These are phyloP conservation scores for Phylloporus sp. DNA, from an alignment of 768 basidiomycete genomes.

Conservation along the genomic window DNA sequence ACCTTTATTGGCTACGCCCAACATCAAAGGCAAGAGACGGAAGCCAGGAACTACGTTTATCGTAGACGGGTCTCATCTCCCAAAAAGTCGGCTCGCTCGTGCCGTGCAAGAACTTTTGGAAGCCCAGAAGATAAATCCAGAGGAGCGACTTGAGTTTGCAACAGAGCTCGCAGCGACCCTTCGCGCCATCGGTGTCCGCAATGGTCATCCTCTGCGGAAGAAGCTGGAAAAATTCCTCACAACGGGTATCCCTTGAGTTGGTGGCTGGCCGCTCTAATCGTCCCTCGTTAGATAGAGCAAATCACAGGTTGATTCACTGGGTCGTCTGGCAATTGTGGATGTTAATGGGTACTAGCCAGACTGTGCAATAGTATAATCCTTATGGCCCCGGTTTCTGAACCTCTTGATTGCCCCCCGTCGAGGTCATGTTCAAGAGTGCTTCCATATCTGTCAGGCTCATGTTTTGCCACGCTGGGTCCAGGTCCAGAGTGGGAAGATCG, in stretches of 20 bases:
- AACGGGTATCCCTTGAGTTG: constrained; percentile 10
- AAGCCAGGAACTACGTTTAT: constrained; percentile 45
- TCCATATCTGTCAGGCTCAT: constrained; percentile 55
- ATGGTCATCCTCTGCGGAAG: constrained; percentile 66
- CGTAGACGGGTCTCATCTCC: constrained; percentile 37
- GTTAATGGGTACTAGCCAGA: background rate
- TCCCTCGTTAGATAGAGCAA: background rate
- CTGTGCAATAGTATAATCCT: background rate
- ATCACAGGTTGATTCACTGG: constrained; percentile 5
- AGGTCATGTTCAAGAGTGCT: constrained; percentile 45
- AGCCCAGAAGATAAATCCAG: constrained; percentile 42
- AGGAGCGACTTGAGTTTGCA: constrained; percentile 45
- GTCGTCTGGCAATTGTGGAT: background rate
- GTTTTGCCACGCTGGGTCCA: constrained; percentile 39
- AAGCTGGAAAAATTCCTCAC: constrained; percentile 56
- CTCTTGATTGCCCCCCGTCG: constrained; percentile 21
- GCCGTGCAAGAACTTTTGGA: constrained; percentile 65
- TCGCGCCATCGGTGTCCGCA: constrained; percentile 51
- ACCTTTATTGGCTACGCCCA: constrained; percentile 64
- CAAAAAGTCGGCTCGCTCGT: constrained; percentile 66
- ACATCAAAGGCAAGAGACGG: constrained; percentile 47
- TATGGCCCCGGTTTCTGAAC: constrained; percentile 22
- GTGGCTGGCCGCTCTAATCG: background rate
- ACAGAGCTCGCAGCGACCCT: constrained; percentile 50
- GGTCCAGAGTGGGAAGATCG: constrained; percentile 47